Percentiles rank a stretch among this genome's conserved stretches.
These are phyloP conservation scores for Tephrocybe sp. DNA, from an alignment of 768 basidiomycete genomes.

Conservation along the genomic window DNA sequence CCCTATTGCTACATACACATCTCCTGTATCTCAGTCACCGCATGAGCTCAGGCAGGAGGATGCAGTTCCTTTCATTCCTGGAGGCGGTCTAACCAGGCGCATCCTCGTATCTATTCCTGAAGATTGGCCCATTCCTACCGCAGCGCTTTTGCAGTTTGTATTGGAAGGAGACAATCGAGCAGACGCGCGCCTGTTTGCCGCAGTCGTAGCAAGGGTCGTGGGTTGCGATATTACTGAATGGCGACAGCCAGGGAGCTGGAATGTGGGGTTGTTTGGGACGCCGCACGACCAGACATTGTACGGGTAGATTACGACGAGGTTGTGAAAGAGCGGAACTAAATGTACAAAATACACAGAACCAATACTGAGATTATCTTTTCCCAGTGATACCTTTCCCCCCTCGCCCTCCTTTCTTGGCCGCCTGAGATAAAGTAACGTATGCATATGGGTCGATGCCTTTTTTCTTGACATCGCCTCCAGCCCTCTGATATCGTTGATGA, in stretches of 20 bases:
- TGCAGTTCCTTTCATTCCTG: conserved; percentile 72
- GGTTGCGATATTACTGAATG: conserved; percentile 42
- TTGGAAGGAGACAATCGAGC: conserved; percentile 80
- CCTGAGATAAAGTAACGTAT: conserved; percentile 83
- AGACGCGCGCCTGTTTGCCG: conserved; percentile 67
- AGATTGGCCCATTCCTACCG: conserved; percentile 53
- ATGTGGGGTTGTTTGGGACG: conserved; percentile 65
- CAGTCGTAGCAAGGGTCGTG: conserved; percentile 49
- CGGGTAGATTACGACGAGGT: conserved; percentile 38
- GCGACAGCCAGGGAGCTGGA: conserved; percentile 72
- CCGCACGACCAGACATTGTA: conserved; percentile 75
- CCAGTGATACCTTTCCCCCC: too few species aligned
- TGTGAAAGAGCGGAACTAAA: conserved; percentile 3
- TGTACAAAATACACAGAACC: conserved; percentile 13
- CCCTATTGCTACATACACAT: conserved; percentile 55
- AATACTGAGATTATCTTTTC: conserved; percentile 37
- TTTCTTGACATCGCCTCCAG: conserved; percentile 91
- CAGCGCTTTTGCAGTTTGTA: conserved; percentile 69
- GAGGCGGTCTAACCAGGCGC: conserved; percentile 71
- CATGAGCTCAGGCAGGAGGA: conserved; percentile 20
- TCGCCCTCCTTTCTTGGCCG: conserved; percentile 62
- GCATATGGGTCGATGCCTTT: conserved; percentile 90
- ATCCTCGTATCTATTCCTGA: conserved; percentile 58
- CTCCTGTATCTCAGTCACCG: conserved; percentile 41
- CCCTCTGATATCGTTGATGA: conserved; percentile 61